These are phyloP conservation scores for Suillus fuscotomentosus DNA, from an alignment of 768 basidiomycete genomes.

Conservation along the genomic window DNA sequence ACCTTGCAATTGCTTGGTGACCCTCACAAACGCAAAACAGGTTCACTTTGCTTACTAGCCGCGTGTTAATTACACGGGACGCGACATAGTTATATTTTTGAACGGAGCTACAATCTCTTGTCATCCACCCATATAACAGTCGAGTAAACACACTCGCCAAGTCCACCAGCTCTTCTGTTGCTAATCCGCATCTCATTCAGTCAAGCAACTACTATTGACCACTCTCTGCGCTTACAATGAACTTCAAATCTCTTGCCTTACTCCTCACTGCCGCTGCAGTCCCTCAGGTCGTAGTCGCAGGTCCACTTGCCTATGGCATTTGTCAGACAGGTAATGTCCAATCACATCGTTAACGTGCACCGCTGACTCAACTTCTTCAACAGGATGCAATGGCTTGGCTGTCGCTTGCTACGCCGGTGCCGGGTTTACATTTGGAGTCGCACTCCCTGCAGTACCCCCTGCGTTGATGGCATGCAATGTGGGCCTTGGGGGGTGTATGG, in stretches of 20 bases:
- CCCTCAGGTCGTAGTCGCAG: slow-evolving; percentile 14
- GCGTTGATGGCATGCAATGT: slow-evolving; percentile 22
- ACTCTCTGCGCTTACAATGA: slow-evolving; percentile 15
- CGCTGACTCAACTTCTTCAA: background rate
- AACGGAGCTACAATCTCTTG: background rate
- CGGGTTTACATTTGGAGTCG: slow-evolving; percentile 23
- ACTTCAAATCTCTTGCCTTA: slow-evolving; percentile 18
- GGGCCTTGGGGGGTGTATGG: slow-evolving; percentile 25
- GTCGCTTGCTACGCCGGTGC: slow-evolving; percentile 24
- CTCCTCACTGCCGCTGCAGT: slow-evolving; percentile 14
- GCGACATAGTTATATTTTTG: background rate
- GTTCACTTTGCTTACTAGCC: background rate
- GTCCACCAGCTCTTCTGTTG: too few species aligned
- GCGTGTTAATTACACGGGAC: background rate
- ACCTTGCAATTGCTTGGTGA: background rate
- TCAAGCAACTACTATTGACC: background rate
- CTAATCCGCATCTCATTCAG: too few species aligned
- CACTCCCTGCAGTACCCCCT: slow-evolving; percentile 18
- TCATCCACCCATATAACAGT: background rate
- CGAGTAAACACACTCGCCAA: background rate
- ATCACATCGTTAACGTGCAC: background rate
- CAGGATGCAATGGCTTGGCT: slow-evolving; percentile 25
- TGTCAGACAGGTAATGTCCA: slow-evolving; percentile 25
- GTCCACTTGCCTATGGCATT: slow-evolving; percentile 16
- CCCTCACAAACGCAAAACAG: too few species aligned